phyloP scores from a whole-genome alignment of 2,329 filamentous ascomycete species.

The Corinectria fuckeliana region DNA sequence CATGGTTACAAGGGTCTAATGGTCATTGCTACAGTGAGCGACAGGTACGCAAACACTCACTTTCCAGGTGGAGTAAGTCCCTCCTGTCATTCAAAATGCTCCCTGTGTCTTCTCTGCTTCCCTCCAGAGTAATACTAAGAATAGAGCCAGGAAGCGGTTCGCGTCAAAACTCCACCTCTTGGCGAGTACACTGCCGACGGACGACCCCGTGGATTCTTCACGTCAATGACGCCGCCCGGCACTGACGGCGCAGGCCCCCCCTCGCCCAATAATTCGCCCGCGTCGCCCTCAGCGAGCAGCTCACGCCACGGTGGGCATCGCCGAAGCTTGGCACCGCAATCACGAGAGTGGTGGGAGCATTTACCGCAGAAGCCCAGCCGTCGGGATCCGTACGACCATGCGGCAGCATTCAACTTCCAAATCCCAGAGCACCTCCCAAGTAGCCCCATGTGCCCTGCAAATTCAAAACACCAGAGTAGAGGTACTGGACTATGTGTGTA shows the following conservation, averaged over 20 bases:
- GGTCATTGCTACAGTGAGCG: constrained; percentile 14
- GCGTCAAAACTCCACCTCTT: constrained; percentile 55
- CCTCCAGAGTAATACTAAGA: constrained; percentile 11
- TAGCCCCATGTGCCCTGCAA: constrained; percentile 60
- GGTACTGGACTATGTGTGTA: constrained; percentile 59
- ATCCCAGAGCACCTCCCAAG: constrained; percentile 58
- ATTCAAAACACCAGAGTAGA: constrained; percentile 51
- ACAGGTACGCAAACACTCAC: constrained; percentile 25
- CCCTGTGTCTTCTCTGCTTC: background rate
- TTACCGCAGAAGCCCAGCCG: constrained; percentile 32
- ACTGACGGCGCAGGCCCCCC: constrained; percentile 6
- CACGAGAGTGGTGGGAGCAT: constrained; percentile 48
- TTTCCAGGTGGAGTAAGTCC: constrained; percentile 46
- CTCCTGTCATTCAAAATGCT: background rate
- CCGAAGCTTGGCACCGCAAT: constrained; percentile 30
- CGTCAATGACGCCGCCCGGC: constrained; percentile 45
- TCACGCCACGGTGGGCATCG: constrained; percentile 31
- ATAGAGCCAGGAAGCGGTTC: constrained; percentile 52
- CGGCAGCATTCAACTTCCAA: constrained; percentile 52
- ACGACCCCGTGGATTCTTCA: constrained; percentile 52
- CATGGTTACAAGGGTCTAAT: constrained; percentile 2
- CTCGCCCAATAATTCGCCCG: background rate
- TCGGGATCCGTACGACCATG: constrained; percentile 23
- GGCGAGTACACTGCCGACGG: constrained; percentile 47
- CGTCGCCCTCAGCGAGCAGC: constrained; percentile 10